Percentiles rank a stretch among this genome's conserved stretches.
Evolutionary conservation across 371 early-diverging fungal species (phyloP).

Genomic region (Amoeboaphelidium protococcarum): DNA sequence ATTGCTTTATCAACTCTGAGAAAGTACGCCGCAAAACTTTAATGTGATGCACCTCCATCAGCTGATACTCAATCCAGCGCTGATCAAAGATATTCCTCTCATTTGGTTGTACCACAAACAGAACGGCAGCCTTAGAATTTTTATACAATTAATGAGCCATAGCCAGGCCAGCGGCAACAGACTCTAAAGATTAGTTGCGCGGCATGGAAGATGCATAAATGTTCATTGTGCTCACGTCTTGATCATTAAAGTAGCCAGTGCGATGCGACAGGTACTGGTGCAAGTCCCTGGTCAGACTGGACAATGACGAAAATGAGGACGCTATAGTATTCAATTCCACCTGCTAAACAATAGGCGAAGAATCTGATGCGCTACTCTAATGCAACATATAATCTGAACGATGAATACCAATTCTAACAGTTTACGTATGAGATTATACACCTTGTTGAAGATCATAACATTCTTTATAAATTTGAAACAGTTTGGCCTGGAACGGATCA

Average conservation of each 20-base stretch:
- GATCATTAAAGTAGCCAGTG: slow-evolving; percentile 7
- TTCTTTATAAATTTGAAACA: slow-evolving; percentile 50
- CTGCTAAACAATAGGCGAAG: slow-evolving; percentile 37
- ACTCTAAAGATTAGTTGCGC: slow-evolving; percentile 34
- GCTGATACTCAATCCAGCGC: slow-evolving; percentile 53
- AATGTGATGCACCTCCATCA: slow-evolving; percentile 35
- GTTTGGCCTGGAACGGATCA: slow-evolving; percentile 49
- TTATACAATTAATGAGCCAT: slow-evolving; percentile 50
- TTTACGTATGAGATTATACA: slow-evolving; percentile 4
- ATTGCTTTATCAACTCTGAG: not conserved
- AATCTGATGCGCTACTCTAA: not conserved
- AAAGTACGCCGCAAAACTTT: not conserved
- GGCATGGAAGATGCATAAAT: slow-evolving; percentile 25
- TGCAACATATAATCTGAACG: slow-evolving; percentile 87
- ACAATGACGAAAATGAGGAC: slow-evolving; percentile 62
- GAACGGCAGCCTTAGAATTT: slow-evolving; percentile 32
- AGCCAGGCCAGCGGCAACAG: slow-evolving; percentile 50
- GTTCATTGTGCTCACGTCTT: slow-evolving; percentile 4
- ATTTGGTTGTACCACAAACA: slow-evolving; percentile 72
- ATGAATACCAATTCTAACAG: slow-evolving; percentile 49
- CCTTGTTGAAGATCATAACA: slow-evolving; percentile 10
- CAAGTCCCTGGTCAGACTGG: slow-evolving; percentile 36
- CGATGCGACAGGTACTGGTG: slow-evolving; percentile 27
- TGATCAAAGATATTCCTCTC: slow-evolving; percentile 88
- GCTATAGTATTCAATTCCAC: slow-evolving; percentile 93